Conservation (phyloP, 2,329 filamentous ascomycete species). For the Hymenoscyphus linearis region DNA sequence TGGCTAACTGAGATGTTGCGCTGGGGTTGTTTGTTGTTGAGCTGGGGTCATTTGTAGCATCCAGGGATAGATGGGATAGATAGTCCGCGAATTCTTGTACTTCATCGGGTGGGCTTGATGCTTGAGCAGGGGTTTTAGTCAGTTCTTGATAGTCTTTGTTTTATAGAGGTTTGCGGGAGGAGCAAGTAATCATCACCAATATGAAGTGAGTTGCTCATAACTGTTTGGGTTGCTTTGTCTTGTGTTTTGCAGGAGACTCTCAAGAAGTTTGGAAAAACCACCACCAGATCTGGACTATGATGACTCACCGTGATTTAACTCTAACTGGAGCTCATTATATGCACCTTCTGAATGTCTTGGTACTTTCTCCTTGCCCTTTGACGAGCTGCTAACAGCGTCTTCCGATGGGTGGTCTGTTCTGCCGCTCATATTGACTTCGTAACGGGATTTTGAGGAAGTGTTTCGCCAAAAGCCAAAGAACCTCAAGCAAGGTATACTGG, state of each 20-base stretch:
- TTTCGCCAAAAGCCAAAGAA: too few relatives aligned
- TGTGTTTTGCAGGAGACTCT: background rate
- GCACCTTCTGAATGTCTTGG: background rate
- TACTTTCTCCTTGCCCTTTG: background rate
- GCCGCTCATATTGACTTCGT: background rate
- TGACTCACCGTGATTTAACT: background rate
- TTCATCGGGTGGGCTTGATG: background rate
- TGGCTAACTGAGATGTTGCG: background rate
- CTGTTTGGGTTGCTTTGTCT: background rate
- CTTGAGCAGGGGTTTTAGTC: background rate
- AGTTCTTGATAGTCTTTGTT: background rate
- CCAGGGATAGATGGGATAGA: background rate
- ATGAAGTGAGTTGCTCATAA: background rate
- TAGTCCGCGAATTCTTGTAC: background rate
- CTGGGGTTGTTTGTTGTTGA: background rate
- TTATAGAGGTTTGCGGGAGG: background rate
- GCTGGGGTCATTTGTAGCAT: background rate
- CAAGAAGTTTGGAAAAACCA: background rate
- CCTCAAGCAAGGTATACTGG: too few relatives aligned
- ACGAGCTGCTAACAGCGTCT: background rate
- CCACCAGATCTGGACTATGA: background rate
- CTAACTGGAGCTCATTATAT: background rate
- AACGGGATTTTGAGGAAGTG: background rate
- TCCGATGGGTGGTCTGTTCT: background rate
- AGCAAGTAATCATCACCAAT: background rate